A percentile compares a stretch with the other conserved stretches of the same genome.
Evolutionary conservation across 2,329 filamentous ascomycete species (phyloP).

Genomic region (Fusarium longipes): DNA sequence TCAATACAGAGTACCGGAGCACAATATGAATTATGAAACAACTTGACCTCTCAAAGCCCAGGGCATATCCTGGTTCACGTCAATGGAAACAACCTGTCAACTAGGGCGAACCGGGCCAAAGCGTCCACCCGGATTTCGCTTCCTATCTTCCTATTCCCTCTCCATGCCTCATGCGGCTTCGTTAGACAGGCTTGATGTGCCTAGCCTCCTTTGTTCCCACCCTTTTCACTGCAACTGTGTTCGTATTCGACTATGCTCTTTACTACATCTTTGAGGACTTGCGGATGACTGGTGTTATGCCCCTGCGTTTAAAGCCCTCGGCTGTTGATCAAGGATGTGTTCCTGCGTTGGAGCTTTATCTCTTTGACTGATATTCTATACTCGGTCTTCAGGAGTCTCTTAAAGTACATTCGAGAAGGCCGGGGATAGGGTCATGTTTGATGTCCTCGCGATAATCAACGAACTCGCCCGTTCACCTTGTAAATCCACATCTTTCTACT

Average conservation of each 20-base stretch:
- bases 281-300: not conserved
- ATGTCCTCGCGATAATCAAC: not conserved
- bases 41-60: constrained; percentile 28
- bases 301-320: not conserved
- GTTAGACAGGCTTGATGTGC: constrained; percentile 4
- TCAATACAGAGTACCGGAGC: not conserved
- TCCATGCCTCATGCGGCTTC: constrained; percentile 20
- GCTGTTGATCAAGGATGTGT: not conserved
- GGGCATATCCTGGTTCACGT: constrained; percentile 34
- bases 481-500: not conserved
- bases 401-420: not conserved
- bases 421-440: not conserved
- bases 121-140: constrained; percentile 9
- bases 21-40: constrained; percentile 10
- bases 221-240: constrained; percentile 31
- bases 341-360: constrained; percentile 3
- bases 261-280: constrained; percentile 10
- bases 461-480: not conserved
- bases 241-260: constrained; percentile 28
- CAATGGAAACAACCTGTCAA: constrained; percentile 23
- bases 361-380: too few species aligned
- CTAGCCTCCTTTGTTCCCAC: constrained; percentile 34
- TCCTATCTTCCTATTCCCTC: not conserved
- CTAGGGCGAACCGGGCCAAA: constrained; percentile 15
- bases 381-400: not conserved